Percentiles rank a stretch among this genome's conserved stretches.
Evolutionary conservation across 2,329 filamentous ascomycete species (phyloP).

Genomic region (Nigrograna mackinnonii): DNA sequence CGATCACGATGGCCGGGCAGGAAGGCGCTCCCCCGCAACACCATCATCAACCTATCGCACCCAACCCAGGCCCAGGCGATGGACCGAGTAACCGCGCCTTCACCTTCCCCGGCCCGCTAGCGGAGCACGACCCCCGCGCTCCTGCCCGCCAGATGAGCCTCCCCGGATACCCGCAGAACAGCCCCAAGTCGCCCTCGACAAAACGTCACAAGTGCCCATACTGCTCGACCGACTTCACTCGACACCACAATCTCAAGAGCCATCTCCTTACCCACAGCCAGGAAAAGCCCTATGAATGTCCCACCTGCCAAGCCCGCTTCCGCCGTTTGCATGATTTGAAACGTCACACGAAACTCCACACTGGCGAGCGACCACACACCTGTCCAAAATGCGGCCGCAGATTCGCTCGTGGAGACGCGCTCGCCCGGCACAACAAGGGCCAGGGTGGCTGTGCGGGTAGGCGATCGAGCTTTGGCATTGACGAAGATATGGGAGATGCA

Average conservation of each 20-base stretch:
- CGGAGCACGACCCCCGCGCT: conserved; percentile 52
- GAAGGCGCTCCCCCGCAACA: conserved; percentile 41
- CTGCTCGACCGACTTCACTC: conserved; percentile 94
- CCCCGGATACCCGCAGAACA: conserved; percentile 59
- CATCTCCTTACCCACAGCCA: conserved; percentile 97
- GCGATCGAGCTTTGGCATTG: conserved; percentile 80
- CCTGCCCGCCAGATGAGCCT: conserved; percentile 63
- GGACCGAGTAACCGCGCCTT: conserved; percentile 57
- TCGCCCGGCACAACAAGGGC: conserved; percentile 94
- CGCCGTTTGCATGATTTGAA: conserved; percentile 93
- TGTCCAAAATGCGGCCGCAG: conserved; percentile 93
- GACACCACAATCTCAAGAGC: conserved; percentile 96
- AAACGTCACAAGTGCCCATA: conserved; percentile 98
- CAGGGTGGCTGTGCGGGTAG: conserved; percentile 93
- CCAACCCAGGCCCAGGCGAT: conserved; percentile 38
- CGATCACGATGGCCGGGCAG: conserved; percentile 43
- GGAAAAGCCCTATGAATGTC: conserved; percentile 95
- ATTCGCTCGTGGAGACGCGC: conserved; percentile 91
- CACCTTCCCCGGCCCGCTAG: conserved; percentile 66
- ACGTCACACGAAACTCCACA: conserved; percentile 94
- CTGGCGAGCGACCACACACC: conserved; percentile 91
- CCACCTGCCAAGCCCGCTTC: conserved; percentile 91
- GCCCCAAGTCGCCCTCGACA: conserved; percentile 70
- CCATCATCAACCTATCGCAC: conserved; percentile 38
- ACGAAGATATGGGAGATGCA: conserved; percentile 65